These are phyloP conservation scores for Mortierella sp. DNA, from an alignment of 371 early-diverging fungal genomes.

Conservation along the genomic window DNA sequence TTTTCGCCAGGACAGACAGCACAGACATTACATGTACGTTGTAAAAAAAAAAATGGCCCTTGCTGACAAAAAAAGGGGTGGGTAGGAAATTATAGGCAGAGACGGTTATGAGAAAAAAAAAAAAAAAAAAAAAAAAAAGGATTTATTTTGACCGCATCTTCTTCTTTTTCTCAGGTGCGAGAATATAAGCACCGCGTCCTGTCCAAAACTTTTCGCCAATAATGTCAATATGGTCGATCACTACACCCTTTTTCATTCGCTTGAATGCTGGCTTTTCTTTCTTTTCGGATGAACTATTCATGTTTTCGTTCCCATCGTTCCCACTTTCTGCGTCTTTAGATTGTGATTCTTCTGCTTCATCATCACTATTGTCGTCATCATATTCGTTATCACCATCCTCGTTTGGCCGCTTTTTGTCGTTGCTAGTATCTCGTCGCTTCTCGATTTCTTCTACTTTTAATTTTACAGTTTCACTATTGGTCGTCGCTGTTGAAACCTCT, in stretches of 20 bases:
- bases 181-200: slow-evolving; percentile 53
- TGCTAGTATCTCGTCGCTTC: background rate
- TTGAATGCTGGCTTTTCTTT: slow-evolving; percentile 29
- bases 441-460: background rate
- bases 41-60: no score
- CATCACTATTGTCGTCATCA: slow-evolving; percentile 16
- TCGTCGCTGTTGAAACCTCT: slow-evolving; percentile 6
- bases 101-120: no score
- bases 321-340: background rate
- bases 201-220: slow-evolving; percentile 92
- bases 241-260: slow-evolving; percentile 64
- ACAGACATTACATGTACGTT: no score
- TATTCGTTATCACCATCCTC: slow-evolving; percentile 8
- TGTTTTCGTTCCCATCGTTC: background rate
- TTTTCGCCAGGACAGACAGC: no score
- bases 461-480: background rate
- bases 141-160: slow-evolving; percentile 24
- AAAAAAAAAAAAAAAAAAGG: no score
- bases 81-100: no score
- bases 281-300: background rate
- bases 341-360: background rate
- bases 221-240: slow-evolving; percentile 83
- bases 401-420: slow-evolving; percentile 13
- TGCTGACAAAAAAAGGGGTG: no score
- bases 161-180: slow-evolving; percentile 50